These are phyloP conservation scores for Gloeostereum incarnatum DNA, from an alignment of 768 basidiomycete species.

Conservation along the genomic window DNA sequence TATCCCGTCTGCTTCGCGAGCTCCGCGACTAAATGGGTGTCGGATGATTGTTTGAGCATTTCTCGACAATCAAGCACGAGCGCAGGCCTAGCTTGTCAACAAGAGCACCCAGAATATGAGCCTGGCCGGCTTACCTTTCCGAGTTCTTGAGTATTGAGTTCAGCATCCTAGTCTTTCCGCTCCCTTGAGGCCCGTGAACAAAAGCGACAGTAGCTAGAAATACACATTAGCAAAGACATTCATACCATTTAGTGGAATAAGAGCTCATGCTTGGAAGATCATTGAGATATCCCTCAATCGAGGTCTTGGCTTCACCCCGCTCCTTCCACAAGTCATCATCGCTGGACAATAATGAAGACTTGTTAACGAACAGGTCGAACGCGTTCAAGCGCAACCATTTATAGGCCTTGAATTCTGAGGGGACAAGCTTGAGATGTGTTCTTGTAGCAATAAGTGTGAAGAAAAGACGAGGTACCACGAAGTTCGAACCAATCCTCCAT, in stretches of 20 bases:
- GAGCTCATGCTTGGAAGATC: conserved; percentile 60
- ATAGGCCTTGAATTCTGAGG: conserved; percentile 59
- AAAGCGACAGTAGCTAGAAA: conserved; percentile 62
- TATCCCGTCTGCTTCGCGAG: conserved; percentile 84
- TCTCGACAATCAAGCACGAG: conserved; percentile 80
- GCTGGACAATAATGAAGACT: neutral
- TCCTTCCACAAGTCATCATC: conserved; percentile 70
- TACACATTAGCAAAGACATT: conserved; percentile 3
- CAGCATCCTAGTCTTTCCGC: conserved; percentile 64
- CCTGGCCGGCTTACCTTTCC: conserved; percentile 32
- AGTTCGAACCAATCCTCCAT: conserved; percentile 82
- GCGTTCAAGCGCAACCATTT: conserved; percentile 67
- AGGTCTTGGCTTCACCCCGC: conserved; percentile 63
- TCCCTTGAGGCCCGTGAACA: conserved; percentile 77
- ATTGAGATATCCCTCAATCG: conserved; percentile 60
- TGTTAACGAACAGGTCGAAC: conserved; percentile 30
- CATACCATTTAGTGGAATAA: neutral
- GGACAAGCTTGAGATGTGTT: neutral
- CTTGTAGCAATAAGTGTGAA: neutral
- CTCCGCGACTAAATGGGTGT: conserved; percentile 53
- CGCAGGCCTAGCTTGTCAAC: conserved; percentile 34
- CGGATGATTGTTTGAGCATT: conserved; percentile 61
- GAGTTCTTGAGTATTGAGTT: conserved; percentile 39
- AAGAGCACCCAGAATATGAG: neutral
- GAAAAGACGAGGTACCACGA: conserved; percentile 32